Evolutionary conservation across 2,329 filamentous ascomycete genomes (phyloP).

Genomic region (Proliferodiscus dingleyae): DNA sequence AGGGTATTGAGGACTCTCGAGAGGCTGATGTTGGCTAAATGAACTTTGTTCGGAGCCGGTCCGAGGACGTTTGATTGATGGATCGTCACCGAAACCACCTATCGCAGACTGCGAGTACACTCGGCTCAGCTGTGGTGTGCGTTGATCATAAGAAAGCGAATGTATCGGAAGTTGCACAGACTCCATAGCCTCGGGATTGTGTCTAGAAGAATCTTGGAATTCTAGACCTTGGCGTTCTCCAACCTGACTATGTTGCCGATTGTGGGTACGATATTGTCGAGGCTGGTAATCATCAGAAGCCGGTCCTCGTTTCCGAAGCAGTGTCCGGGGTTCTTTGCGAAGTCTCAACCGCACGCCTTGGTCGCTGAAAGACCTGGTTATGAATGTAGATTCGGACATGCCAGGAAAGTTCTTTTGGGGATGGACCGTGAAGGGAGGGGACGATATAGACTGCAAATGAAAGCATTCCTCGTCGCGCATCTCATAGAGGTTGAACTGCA

Average conservation of each 20-base stretch:
- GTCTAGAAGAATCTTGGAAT: constrained; percentile 9
- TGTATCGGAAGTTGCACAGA: constrained; percentile 8
- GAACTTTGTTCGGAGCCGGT: constrained; percentile 19
- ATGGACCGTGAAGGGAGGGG: constrained; percentile 63
- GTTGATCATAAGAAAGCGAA: constrained; percentile 11
- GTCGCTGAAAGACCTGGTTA: constrained; percentile 79
- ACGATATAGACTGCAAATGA: constrained; percentile 41
- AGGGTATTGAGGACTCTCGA: constrained; percentile 14
- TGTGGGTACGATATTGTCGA: constrained; percentile 24
- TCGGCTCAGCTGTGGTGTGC: constrained; percentile 7
- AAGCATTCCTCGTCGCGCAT: constrained; percentile 40
- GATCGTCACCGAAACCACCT: constrained; percentile 14
- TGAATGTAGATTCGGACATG: constrained; percentile 73
- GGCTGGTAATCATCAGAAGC: constrained; percentile 31
- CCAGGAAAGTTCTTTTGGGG: constrained; percentile 69
- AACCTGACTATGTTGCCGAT: constrained; percentile 6
- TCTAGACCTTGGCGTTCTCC: constrained; percentile 9
- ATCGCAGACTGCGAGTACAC: constrained; percentile 17
- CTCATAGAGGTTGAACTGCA: constrained; percentile 76
- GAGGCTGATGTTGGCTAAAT: constrained; percentile 14
- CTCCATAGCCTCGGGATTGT: constrained; percentile 8
- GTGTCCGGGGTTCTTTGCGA: constrained; percentile 71
- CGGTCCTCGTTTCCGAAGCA: constrained; percentile 29
- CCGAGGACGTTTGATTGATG: constrained; percentile 17
- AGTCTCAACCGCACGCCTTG: constrained; percentile 80